Percentiles rank a stretch among this genome's conserved stretches.
phyloP scores from a whole-genome alignment of 2,329 filamentous ascomycete genomes.

The Trichoderma sp. region DNA sequence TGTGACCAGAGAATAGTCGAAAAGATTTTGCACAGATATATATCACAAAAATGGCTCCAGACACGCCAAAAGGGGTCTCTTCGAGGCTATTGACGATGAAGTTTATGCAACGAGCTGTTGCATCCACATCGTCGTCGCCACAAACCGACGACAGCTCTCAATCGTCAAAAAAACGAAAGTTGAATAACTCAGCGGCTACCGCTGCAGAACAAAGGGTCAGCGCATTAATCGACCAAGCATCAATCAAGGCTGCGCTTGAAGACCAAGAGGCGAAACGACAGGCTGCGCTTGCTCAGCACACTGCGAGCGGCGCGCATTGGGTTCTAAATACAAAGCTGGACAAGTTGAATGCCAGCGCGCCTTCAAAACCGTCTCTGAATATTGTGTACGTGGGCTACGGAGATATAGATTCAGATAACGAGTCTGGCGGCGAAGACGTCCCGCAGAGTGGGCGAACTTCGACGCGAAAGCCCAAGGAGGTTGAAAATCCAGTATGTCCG shows the following conservation, averaged over 20 bases:
- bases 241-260: slow-evolving; percentile 65
- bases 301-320: slow-evolving; percentile 75
- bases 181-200: slow-evolving; percentile 37
- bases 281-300: slow-evolving; percentile 63
- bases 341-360: slow-evolving; percentile 35
- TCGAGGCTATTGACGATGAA: slow-evolving; percentile 92
- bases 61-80: slow-evolving; percentile 72
- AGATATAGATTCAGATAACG: slow-evolving; percentile 51
- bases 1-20: too few species aligned
- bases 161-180: slow-evolving; percentile 67
- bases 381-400: slow-evolving; percentile 64
- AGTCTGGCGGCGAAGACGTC: slow-evolving; percentile 43
- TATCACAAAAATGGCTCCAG: slow-evolving; percentile 48
- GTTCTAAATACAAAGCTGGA: slow-evolving; percentile 60
- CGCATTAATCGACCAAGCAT: slow-evolving; percentile 57
- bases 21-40: neutral
- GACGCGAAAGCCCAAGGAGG: slow-evolving; percentile 26
- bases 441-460: slow-evolving; percentile 44
- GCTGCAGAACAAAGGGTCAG: slow-evolving; percentile 45
- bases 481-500: slow-evolving; percentile 5
- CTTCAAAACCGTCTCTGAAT: slow-evolving; percentile 49
- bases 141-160: slow-evolving; percentile 50
- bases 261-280: slow-evolving; percentile 69
- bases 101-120: slow-evolving; percentile 90
- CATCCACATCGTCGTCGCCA: slow-evolving; percentile 55